phyloP scores from a whole-genome alignment of 768 basidiomycete species.

The Chalciporus chontae region DNA sequence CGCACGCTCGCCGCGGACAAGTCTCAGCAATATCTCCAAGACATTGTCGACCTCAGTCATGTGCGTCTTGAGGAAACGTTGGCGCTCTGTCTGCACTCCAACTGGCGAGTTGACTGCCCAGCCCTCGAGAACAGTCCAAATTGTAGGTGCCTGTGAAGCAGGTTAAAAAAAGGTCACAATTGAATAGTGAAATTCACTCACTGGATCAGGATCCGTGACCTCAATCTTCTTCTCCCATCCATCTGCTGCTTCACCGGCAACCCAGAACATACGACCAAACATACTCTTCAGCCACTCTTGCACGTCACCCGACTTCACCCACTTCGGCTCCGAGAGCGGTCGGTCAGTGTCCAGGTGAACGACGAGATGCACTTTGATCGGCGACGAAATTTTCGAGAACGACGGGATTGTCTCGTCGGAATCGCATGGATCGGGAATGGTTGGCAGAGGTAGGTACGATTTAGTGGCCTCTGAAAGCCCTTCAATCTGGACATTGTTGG shows the following conservation, averaged over 20 bases:
- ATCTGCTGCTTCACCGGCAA: conserved; percentile 75
- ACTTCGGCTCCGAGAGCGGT: conserved; percentile 92
- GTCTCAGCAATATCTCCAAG: conserved; percentile 87
- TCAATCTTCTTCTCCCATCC: conserved; percentile 94
- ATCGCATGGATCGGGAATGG: conserved; percentile 38
- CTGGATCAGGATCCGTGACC: conserved; percentile 92
- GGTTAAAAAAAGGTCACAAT: not conserved
- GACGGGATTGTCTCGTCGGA: conserved; percentile 69
- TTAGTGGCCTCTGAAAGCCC: conserved; percentile 67
- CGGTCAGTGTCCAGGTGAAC: conserved; percentile 83
- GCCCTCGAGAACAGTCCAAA: conserved; percentile 83
- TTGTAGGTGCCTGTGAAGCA: conserved; percentile 73
- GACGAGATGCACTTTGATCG: conserved; percentile 58
- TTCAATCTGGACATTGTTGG: conserved; percentile 54
- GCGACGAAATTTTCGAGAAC: conserved; percentile 52
- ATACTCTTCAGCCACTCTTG: conserved; percentile 91
- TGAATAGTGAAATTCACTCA: conserved; percentile 41
- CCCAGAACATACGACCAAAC: conserved; percentile 87
- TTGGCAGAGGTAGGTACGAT: conserved; percentile 61
- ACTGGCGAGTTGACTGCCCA: conserved; percentile 87
- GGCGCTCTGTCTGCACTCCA: conserved; percentile 71
- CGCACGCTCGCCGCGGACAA: conserved; percentile 86
- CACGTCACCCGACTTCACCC: conserved; percentile 93
- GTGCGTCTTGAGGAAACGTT: conserved; percentile 86
- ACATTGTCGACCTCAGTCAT: conserved; percentile 85